Evolutionary conservation across 176 grass and related monocot genomes (phyloP).

Genomic region (Eragrostis curvula): DNA sequence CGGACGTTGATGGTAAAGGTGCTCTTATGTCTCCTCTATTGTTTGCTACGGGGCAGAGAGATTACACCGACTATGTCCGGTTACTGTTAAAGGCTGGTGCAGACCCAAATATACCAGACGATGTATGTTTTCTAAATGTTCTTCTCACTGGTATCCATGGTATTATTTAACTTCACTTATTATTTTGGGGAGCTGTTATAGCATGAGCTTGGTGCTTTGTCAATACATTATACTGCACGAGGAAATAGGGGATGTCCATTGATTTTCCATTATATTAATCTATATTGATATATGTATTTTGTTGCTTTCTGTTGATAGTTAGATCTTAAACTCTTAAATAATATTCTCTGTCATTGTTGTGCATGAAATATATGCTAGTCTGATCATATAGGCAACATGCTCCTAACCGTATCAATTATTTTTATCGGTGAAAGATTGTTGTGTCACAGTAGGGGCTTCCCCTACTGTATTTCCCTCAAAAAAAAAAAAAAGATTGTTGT

Average conservation of each 20-base stretch:
- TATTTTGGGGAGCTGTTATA: conserved; percentile 13
- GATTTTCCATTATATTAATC: not conserved
- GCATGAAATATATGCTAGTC: too few relatives aligned
- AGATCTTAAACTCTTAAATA: not conserved
- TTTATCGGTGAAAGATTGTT: not conserved
- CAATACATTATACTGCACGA: not conserved
- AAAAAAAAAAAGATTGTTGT: not conserved
- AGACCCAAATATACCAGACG: conserved; percentile 48
- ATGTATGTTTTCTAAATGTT: conserved; percentile 35
- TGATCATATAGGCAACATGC: not conserved
- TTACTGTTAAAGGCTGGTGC: conserved; percentile 50
- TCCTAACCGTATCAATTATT: not conserved
- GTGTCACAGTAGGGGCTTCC: too few relatives aligned
- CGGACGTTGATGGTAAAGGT: conserved; percentile 38
- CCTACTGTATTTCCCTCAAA: too few relatives aligned
- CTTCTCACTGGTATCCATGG: not conserved
- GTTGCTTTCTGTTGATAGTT: not conserved
- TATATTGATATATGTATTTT: not conserved
- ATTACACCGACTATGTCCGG: conserved; percentile 33
- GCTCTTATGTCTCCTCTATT: not conserved
- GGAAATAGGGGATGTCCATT: not conserved
- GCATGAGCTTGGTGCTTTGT: not conserved
- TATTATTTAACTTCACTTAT: conserved; percentile 7
- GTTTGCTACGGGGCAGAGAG: conserved; percentile 20
- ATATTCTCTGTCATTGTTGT: not conserved